Percentiles rank a stretch among this genome's conserved stretches.
These are phyloP conservation scores for Brassica carinata DNA, from an alignment of 345 rosid genomes.

Conservation along the genomic window DNA sequence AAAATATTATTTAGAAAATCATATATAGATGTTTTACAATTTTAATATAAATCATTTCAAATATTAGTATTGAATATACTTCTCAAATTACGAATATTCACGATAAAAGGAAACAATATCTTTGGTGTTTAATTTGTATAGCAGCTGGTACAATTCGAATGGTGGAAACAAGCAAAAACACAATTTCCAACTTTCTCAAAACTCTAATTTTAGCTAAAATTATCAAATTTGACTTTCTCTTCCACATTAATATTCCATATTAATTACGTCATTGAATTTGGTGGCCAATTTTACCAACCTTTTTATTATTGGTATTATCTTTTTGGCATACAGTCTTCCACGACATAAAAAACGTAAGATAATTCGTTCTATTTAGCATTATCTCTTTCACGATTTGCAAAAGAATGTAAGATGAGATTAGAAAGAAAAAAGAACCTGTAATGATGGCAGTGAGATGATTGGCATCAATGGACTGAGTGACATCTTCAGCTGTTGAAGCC, in stretches of 20 bases:
- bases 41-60: neutral
- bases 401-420: neutral
- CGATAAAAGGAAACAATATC: neutral
- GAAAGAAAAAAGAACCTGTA: conserved; percentile 54
- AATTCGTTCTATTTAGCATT: neutral
- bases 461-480: conserved; percentile 72
- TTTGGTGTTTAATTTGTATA: neutral
- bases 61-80: neutral
- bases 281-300: neutral
- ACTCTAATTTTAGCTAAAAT: neutral
- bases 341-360: neutral
- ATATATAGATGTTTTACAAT: too few species aligned
- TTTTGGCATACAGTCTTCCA: neutral
- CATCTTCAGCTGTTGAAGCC: conserved; percentile 79
- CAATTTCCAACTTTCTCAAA: neutral
- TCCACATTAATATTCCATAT: neutral
- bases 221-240: conserved; percentile 17
- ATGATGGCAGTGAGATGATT: conserved; percentile 64
- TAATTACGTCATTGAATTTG: neutral
- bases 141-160: neutral
- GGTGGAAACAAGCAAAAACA: neutral
- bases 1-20: too few species aligned
- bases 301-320: neutral
- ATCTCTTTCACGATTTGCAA: neutral
- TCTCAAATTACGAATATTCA: neutral